phyloP scores from a whole-genome alignment of 2,329 filamentous ascomycete species.

The Hysterium pulicare region DNA sequence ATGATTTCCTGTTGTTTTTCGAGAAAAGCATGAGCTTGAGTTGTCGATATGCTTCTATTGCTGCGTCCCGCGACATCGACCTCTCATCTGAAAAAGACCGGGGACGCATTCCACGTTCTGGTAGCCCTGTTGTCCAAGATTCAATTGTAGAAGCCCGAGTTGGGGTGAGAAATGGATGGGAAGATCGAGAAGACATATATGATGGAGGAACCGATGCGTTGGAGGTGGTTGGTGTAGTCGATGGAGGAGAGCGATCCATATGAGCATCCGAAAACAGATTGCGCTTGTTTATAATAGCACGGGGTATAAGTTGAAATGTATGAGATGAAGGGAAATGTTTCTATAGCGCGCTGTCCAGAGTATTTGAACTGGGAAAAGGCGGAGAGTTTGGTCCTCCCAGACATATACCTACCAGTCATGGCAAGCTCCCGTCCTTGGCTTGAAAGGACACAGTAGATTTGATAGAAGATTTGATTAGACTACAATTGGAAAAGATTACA shows the following conservation, averaged over 20 bases:
- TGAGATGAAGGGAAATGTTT: neutral
- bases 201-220: conserved; percentile 13
- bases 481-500: neutral
- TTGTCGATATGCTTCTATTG: conserved; percentile 33
- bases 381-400: too few species aligned
- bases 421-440: neutral
- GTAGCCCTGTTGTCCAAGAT: conserved; percentile 29
- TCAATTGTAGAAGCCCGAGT: conserved; percentile 27
- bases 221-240: conserved; percentile 17
- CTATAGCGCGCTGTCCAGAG: neutral
- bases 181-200: conserved; percentile 11
- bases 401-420: neutral
- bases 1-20: conserved; percentile 24
- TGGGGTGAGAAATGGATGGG: conserved; percentile 27
- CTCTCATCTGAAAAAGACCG: conserved; percentile 13
- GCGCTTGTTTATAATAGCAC: neutral
- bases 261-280: neutral
- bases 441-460: neutral
- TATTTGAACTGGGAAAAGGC: neutral
- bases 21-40: conserved; percentile 31
- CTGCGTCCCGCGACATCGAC: conserved; percentile 20
- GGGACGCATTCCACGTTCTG: conserved; percentile 15
- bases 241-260: conserved; percentile 12
- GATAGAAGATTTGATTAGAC: neutral
- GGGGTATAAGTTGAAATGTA: neutral